Evolutionary conservation across 805 yeast genomes (phyloP).

Genomic region (Komagataella ulmi): DNA sequence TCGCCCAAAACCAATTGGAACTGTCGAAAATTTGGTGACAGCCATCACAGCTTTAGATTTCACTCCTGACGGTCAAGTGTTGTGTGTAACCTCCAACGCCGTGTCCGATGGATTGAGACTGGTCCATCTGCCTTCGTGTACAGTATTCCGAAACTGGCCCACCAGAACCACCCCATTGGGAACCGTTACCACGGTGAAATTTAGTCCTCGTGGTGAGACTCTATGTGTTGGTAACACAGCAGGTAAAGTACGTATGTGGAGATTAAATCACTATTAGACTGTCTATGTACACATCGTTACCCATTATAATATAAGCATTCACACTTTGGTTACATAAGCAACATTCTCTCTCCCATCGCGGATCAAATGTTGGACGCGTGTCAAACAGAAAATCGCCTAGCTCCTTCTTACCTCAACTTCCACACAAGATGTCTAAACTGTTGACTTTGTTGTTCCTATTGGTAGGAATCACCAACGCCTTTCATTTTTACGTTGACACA

Average conservation of each 20-base stretch:
- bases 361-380: not conserved
- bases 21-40: constrained; percentile 71
- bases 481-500: constrained; percentile 72
- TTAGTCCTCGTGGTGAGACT: constrained; percentile 74
- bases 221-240: constrained; percentile 82
- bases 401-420: not conserved
- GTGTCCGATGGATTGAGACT: constrained; percentile 76
- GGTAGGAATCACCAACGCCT: constrained; percentile 19
- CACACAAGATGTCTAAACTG: not conserved
- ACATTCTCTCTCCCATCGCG: not conserved
- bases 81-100: constrained; percentile 76
- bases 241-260: constrained; percentile 85
- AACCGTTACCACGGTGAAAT: constrained; percentile 69
- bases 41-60: constrained; percentile 63
- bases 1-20: constrained; percentile 40
- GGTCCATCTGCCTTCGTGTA: constrained; percentile 78
- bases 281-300: not conserved
- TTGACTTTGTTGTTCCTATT: not conserved
- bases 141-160: constrained; percentile 93
- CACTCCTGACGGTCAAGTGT: constrained; percentile 77
- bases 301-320: not conserved
- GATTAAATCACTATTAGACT: constrained; percentile 60
- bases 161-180: constrained; percentile 95
- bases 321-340: not conserved
- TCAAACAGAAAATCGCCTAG: not conserved